These are phyloP conservation scores for Vaccinium vitisidaea DNA, from an alignment of 148 eudicot species.

Conservation along the genomic window DNA sequence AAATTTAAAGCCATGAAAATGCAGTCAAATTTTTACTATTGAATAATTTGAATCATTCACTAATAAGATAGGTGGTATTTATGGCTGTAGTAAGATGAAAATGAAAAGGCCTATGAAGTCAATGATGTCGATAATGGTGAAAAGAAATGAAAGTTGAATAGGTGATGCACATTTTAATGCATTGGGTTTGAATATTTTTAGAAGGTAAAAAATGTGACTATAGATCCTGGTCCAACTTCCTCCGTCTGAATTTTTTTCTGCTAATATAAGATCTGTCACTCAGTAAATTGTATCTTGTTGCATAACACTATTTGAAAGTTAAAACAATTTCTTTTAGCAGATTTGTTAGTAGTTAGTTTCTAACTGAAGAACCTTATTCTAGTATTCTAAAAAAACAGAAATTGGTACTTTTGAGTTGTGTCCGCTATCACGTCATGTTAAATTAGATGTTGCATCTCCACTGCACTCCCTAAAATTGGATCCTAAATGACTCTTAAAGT, in stretches of 20 bases:
- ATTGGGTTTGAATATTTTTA: background rate
- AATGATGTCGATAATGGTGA: background rate
- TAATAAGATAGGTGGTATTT: background rate
- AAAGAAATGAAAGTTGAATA: background rate
- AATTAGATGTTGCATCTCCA: background rate
- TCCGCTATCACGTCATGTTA: background rate
- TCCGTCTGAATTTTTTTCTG: background rate
- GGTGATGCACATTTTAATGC: background rate
- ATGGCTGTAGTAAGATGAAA: background rate
- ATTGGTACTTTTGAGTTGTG: background rate
- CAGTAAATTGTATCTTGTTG: background rate
- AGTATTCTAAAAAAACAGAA: background rate
- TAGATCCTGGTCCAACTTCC: conserved; percentile 1
- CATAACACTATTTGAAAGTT: background rate
- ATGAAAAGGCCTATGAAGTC: background rate
- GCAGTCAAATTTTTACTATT: background rate
- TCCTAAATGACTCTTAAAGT: no score
- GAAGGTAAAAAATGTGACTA: background rate
- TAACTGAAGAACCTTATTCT: background rate
- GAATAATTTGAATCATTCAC: background rate
- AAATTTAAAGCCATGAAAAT: background rate
- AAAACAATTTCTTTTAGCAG: background rate
- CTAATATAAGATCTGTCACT: background rate
- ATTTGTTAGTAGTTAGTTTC: background rate
- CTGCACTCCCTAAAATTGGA: no score